Conservation (phyloP, 306 rosid genomes). For the Geum urbanum region DNA sequence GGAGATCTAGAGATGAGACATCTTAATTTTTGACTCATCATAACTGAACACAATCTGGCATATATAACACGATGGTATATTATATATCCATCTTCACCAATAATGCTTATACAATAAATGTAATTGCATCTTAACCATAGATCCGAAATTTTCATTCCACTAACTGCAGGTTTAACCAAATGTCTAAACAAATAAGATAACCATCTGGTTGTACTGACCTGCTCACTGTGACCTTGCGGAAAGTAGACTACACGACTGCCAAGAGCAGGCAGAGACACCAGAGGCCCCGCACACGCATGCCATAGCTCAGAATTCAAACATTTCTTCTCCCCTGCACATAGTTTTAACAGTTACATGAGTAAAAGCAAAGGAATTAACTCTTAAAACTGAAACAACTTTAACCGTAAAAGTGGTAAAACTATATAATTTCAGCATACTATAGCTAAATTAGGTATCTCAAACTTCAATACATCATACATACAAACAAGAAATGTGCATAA, state of each 20-base stretch:
- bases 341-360: constrained; percentile 21
- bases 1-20: background rate
- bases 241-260: constrained; percentile 74
- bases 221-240: constrained; percentile 80
- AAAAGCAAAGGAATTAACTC: constrained; percentile 8
- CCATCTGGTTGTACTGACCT: constrained; percentile 35
- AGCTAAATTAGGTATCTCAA: constrained; percentile 1
- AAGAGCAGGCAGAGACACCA: constrained; percentile 61
- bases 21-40: background rate
- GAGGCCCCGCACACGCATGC: constrained; percentile 83
- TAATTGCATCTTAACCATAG: background rate
- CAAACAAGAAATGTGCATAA: background rate
- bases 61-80: background rate
- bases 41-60: background rate
- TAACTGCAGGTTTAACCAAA: background rate
- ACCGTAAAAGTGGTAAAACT: background rate
- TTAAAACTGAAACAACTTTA: background rate
- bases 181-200: background rate
- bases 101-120: background rate
- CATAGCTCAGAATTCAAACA: constrained; percentile 70
- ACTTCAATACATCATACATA: constrained; percentile 5
- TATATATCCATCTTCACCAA: background rate
- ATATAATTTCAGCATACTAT: constrained; percentile 9
- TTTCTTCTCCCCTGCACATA: constrained; percentile 56
- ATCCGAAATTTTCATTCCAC: background rate